Evolutionary conservation across 148 eudicot genomes (phyloP), one percentile per base, ranked within the genome.

Genomic region (Dysphania ambrosioides): DNA sequence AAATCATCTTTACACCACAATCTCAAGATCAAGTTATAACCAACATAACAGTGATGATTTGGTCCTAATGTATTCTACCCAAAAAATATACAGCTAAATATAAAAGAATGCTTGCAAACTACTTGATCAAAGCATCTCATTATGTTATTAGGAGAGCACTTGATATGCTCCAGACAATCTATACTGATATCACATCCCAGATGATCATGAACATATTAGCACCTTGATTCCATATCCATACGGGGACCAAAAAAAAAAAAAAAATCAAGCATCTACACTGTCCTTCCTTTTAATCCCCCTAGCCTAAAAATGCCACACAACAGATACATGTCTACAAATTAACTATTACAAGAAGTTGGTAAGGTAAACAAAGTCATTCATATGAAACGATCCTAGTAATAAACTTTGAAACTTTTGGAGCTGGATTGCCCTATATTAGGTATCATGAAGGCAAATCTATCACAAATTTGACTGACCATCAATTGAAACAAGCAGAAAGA

Each of bases 161-260:
- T 8, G 18, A 74, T 32, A 32, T 4, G 53, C 5, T 29, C 21
- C 55, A 24, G 27, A 51, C 29, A 36, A 8, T 35, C 36, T 31
- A 23, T 29, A 51, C 21, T 19, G 24, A 6, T 61, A 30, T 61
- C 21, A 30, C 1, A 53, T 8, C 16, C 65, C 71, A 34, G 15
- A 55, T 49, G 49, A 51, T 65, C n/a, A n/a, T 36, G 44, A 77
- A 36, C 16, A 74, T 73, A 29, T 12, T 24, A 68, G 24, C n/a
- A 66, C 63, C n/a, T 29, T 68, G 21, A 21, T 41, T 59, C 53
- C 31, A 41, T 23, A 24, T n/a, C n/a, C n/a, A n/a, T 16, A 56
- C 62, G 71, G 36, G n/a, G 10, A 40, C n/a, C n/a, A 75, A 19
- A 68, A 68, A 18, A 67, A 66, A 61, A 40, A 38, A n/a, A n/a